Evolutionary conservation across 2,329 filamentous ascomycete genomes (phyloP).

Genomic region (Fusarium illudens): DNA sequence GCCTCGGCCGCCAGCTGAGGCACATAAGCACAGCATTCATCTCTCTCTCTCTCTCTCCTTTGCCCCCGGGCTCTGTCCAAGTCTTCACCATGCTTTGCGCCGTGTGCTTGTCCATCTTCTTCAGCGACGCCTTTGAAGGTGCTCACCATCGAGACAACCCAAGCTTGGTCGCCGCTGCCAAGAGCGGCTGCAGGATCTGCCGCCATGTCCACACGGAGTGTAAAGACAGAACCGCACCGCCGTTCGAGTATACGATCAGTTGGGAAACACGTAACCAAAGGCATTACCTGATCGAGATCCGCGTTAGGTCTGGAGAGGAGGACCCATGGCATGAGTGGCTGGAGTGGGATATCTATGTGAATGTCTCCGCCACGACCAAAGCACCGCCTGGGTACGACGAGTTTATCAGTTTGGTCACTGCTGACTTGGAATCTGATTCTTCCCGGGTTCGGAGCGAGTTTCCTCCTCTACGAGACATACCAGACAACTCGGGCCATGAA

Average conservation of each 20-base stretch:
- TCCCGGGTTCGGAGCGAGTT: background rate
- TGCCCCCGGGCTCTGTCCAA: background rate
- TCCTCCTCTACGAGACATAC: background rate
- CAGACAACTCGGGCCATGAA: constrained; percentile 2
- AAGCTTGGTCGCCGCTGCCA: background rate
- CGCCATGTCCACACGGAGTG: background rate
- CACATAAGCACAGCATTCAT: background rate
- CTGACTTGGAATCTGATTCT: background rate
- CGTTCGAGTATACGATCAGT: background rate
- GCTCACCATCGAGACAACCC: background rate
- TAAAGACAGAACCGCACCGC: background rate
- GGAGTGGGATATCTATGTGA: background rate
- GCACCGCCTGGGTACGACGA: constrained; percentile 1
- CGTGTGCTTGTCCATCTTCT: constrained; percentile 5
- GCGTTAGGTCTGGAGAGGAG: background rate
- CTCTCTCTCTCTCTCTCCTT: background rate
- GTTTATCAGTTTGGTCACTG: background rate
- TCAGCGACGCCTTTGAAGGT: background rate
- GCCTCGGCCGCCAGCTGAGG: background rate
- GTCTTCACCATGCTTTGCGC: constrained; percentile 1
- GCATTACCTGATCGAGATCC: background rate
- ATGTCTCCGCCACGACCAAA: background rate
- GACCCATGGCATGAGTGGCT: background rate
- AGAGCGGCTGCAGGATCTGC: constrained; percentile 8
- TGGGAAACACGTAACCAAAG: background rate